Evolutionary conservation across 768 basidiomycete species (phyloP), one percentile per base, ranked within the genome.

Genomic region (Leccinum obscurum): DNA sequence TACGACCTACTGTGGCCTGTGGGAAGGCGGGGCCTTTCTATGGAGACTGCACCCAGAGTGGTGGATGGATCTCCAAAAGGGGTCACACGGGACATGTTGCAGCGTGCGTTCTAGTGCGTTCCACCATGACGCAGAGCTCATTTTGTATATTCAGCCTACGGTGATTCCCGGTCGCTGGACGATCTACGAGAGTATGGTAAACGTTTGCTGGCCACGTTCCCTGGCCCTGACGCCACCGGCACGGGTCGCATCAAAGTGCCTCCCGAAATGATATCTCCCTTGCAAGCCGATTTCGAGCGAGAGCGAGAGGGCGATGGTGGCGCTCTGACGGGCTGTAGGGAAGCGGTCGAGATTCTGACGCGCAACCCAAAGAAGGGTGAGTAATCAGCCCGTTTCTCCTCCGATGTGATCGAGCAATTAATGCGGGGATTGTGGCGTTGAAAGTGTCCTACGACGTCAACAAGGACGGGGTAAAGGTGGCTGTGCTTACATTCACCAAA

Each of bases 391-490:
- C 7, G 48, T 58, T 28, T 30, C 11, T 2, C 4, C 17, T 37
- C 14, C 13, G 50, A 3, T 35, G 9, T 0, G 48, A 34, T 14
- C 5, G 34, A 22, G 9, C 4, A 34, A 26, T 35, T 37, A 24
- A 57, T 11, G 26, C 15, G 4, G 55, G 6, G 2, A 3, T 34
- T 22, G 22, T n/a, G 41, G 26, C 28, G 50, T 9, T 26, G 50
- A 11, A 46, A 96, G 94, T 89, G 41, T 95, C 94, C 1, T 98
- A 93, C 74, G 95, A 98, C 76, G 94, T 98, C 57, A 91, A 88
- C 70, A 97, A 98, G 78, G 93, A 96, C 37, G 93, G 91, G 0
- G 83, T 90, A 39, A 85, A 86, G 46, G 93, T 98, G 59, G 95
- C 96, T 6, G 87, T 92, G 39, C 74, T 99, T 14, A 97, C 95